Evolutionary conservation across 805 yeast species (phyloP).

Genomic region (Candida sithepensis): DNA sequence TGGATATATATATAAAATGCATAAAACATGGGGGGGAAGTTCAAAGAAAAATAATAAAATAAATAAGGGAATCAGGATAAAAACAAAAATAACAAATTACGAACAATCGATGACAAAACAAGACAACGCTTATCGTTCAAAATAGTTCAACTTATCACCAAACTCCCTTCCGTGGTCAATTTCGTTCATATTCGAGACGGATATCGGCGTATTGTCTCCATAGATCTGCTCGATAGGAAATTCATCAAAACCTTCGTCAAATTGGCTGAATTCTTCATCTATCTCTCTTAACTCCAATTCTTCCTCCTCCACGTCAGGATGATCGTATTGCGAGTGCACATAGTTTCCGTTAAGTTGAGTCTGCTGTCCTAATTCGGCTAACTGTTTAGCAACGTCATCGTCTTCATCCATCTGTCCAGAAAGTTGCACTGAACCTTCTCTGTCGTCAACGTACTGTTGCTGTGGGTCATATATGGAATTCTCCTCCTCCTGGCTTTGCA

Average conservation of each 20-base stretch:
- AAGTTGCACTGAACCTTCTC: background rate
- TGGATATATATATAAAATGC: too few species aligned
- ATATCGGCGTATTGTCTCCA: constrained; percentile 2
- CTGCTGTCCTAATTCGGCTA: constrained; percentile 2
- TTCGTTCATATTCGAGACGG: background rate
- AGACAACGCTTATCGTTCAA: background rate
- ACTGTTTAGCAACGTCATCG: constrained; percentile 8
- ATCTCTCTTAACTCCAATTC: background rate
- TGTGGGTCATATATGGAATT: background rate
- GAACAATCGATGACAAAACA: background rate
- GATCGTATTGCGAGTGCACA: background rate
- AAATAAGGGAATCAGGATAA: background rate
- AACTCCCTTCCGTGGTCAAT: background rate
- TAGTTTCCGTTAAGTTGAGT: constrained; percentile 1
- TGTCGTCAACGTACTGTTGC: background rate
- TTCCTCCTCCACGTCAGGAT: background rate
- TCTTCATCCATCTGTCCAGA: background rate
- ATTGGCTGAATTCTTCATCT: constrained; percentile 5
- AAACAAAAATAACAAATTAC: background rate
- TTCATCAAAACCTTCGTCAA: constrained; percentile 10
- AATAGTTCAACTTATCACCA: background rate
- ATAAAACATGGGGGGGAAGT: background rate
- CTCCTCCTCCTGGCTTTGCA: constrained; percentile 55
- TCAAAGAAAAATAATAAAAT: background rate
- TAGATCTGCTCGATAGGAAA: constrained; percentile 12